Evolutionary conservation across 805 yeast species (phyloP).

Genomic region (Priceomyces carsonii): DNA sequence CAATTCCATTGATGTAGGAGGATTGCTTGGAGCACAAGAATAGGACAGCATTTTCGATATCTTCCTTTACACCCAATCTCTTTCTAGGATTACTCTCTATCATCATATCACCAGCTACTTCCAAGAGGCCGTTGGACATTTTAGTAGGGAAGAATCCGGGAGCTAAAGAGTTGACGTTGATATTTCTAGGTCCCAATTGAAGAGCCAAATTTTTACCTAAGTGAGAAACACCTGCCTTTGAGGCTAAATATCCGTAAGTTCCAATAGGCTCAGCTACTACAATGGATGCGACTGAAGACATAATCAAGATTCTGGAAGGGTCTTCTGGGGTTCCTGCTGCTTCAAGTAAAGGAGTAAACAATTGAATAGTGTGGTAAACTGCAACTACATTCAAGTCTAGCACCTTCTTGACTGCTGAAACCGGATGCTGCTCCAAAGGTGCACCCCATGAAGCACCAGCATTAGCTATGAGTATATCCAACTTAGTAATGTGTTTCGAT

Average conservation of each 20-base stretch:
- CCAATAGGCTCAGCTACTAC: conserved; percentile 46
- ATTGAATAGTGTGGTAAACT: conserved; percentile 65
- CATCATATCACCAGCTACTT: conserved; percentile 49
- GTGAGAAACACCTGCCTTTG: conserved; percentile 76
- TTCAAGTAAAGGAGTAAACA: conserved; percentile 58
- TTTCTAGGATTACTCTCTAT: conserved; percentile 55
- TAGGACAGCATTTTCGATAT: conserved; percentile 54
- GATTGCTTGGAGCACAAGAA: conserved; percentile 57
- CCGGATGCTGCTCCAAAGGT: conserved; percentile 59
- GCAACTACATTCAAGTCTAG: conserved; percentile 64
- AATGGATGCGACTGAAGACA: conserved; percentile 65
- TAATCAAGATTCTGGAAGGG: conserved; percentile 64
- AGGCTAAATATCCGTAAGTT: conserved; percentile 69
- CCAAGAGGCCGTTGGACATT: conserved; percentile 68
- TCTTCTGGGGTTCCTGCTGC: conserved; percentile 51
- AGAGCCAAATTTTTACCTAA: conserved; percentile 62
- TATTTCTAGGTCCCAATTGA: conserved; percentile 64
- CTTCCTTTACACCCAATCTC: conserved; percentile 63
- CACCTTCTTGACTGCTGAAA: conserved; percentile 61
- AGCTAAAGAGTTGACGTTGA: conserved; percentile 69
- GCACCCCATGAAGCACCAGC: conserved; percentile 86
- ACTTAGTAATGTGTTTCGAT: conserved; percentile 37
- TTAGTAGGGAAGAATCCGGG: conserved; percentile 80
- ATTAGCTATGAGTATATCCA: conserved; percentile 69
- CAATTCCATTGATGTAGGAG: conserved; percentile 64